A percentile compares a stretch with the other conserved stretches of the same genome.
These are phyloP conservation scores for Heliocybe sulcata DNA, from an alignment of 1,284 basidiomycete species.

Conservation along the genomic window DNA sequence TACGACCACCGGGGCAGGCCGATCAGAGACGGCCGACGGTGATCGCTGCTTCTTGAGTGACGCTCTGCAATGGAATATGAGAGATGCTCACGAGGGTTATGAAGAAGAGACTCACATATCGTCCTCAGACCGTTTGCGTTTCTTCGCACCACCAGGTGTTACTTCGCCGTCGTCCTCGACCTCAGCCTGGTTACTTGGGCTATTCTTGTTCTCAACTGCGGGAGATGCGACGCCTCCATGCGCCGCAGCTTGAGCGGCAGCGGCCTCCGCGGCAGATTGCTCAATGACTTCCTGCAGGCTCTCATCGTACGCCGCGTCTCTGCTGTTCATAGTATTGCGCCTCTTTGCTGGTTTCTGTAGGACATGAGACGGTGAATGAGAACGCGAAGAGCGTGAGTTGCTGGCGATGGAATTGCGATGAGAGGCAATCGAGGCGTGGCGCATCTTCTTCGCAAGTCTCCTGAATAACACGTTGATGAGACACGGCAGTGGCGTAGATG, in stretches of 20 bases:
- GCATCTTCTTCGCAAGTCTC: slow-evolving; percentile 52
- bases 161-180: slow-evolving; percentile 38
- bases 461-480: slow-evolving; percentile 25
- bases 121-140: slow-evolving; percentile 68
- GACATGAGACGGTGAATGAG: slow-evolving; percentile 61
- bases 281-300: slow-evolving; percentile 69
- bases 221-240: slow-evolving; percentile 7
- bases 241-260: slow-evolving; percentile 38
- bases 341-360: slow-evolving; percentile 69
- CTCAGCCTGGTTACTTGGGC: slow-evolving; percentile 20
- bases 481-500: slow-evolving; percentile 10
- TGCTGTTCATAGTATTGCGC: slow-evolving; percentile 95
- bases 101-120: slow-evolving; percentile 44
- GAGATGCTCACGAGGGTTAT: not conserved
- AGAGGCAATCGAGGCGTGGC: slow-evolving; percentile 57
- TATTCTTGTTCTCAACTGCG: not conserved
- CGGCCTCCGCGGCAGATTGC: slow-evolving; percentile 63
- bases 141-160: slow-evolving; percentile 43
- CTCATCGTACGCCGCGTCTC: slow-evolving; percentile 92
- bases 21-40: slow-evolving; percentile 59
- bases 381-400: slow-evolving; percentile 56
- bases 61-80: slow-evolving; percentile 28
- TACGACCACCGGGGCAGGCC: slow-evolving; percentile 26
- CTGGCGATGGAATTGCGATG: slow-evolving; percentile 22
- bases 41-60: slow-evolving; percentile 66